phyloP scores from a whole-genome alignment of 768 basidiomycete species.

The Amanita molliuscula region DNA sequence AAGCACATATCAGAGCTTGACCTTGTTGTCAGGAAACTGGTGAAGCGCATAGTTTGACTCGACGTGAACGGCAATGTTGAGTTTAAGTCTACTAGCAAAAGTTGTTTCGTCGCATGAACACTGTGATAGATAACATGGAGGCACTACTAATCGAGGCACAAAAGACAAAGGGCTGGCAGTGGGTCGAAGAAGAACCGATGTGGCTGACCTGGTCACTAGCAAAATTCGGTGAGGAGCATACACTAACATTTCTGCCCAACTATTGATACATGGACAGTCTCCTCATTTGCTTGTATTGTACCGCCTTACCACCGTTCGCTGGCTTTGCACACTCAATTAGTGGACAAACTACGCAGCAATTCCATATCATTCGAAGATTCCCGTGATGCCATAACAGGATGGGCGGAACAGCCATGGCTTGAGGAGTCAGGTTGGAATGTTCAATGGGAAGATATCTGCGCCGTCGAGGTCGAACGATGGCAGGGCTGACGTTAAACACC shows the following conservation, averaged over 20 bases:
- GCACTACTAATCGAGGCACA: slow-evolving; percentile 55
- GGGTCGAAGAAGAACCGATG: slow-evolving; percentile 61
- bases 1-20: slow-evolving; percentile 50
- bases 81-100: slow-evolving; percentile 44
- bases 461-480: slow-evolving; percentile 71
- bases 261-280: slow-evolving; percentile 27
- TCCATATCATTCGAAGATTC: slow-evolving; percentile 62
- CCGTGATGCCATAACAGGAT: slow-evolving; percentile 47
- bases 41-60: slow-evolving; percentile 17
- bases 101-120: slow-evolving; percentile 57
- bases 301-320: slow-evolving; percentile 62
- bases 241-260: slow-evolving; percentile 1
- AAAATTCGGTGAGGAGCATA: slow-evolving; percentile 51
- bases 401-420: slow-evolving; percentile 62
- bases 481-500: slow-evolving; percentile 13
- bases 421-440: slow-evolving; percentile 61
- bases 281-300: slow-evolving; percentile 43
- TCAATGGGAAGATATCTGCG: slow-evolving; percentile 72
- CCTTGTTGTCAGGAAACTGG: slow-evolving; percentile 50
- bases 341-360: slow-evolving; percentile 51
- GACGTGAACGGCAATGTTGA: background rate
- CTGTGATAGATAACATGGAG: slow-evolving; percentile 56
- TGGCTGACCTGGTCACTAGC: slow-evolving; percentile 81
- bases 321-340: slow-evolving; percentile 41
- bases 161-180: slow-evolving; percentile 60